Evolutionary conservation across 2,329 filamentous ascomycete genomes (phyloP).

Genomic region (Aspergillus pseudoviridinutans): DNA sequence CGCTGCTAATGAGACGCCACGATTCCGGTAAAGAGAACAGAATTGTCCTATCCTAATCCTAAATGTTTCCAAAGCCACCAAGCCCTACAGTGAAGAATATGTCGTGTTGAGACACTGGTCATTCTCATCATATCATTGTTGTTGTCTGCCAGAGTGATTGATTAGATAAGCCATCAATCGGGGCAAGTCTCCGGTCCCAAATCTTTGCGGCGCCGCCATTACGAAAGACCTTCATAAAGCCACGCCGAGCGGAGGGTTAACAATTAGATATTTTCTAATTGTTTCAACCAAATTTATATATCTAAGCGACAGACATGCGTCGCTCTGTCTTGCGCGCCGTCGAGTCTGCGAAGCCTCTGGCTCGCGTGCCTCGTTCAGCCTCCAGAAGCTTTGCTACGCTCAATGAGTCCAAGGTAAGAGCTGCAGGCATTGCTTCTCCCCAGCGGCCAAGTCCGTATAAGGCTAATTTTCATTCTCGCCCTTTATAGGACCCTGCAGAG

Average conservation of each 20-base stretch:
- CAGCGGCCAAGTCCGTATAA: not conserved
- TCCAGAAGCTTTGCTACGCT: constrained; percentile 36
- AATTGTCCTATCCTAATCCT: not conserved
- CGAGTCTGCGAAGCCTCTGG: constrained; percentile 35
- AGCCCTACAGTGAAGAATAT: not conserved
- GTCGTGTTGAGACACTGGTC: not conserved
- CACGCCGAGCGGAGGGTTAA: constrained; percentile 3
- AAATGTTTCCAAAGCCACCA: not conserved
- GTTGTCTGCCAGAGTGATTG: constrained; percentile 1
- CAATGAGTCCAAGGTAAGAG: constrained; percentile 34
- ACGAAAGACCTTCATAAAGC: constrained; percentile 5
- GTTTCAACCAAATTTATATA: constrained; percentile 1
- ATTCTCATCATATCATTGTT: not conserved
- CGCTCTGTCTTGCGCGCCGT: constrained; percentile 38
- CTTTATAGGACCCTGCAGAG: constrained; percentile 69
- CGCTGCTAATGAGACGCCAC: no score
- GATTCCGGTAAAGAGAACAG: not conserved
- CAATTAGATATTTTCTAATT: constrained; percentile 5
- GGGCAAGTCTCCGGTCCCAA: constrained; percentile 19
- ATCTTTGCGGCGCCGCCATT: constrained; percentile 13
- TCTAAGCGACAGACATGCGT: constrained; percentile 26
- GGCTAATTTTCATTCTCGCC: constrained; percentile 6
- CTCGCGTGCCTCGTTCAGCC: constrained; percentile 29
- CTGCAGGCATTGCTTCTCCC: not conserved
- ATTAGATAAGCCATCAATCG: constrained; percentile 29